Base-by-base conservation (phyloP, 345 rosid genomes). In the Trapa bicornis region DNA sequence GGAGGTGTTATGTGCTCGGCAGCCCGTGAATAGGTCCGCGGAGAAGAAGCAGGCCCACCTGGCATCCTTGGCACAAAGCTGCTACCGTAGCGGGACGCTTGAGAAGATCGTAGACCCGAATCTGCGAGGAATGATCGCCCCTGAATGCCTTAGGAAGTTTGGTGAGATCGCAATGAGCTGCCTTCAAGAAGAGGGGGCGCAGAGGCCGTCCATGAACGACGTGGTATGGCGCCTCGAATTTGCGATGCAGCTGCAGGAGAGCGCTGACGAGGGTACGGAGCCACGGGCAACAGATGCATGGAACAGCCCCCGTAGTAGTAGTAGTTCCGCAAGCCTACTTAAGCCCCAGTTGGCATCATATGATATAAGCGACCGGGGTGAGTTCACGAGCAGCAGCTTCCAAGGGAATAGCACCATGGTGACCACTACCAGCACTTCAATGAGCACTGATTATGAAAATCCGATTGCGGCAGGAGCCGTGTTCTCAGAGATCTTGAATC, bases 1-100 rank as follows among this genome's bases (percentile, higher is more conserved):
- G 6, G 83, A 79, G 65, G 78, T 79, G 50, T 33, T 79, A 43
- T 73, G 64, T 13, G 83, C 68, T 17, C 61, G 70, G 65, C 67
- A 32, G 0, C n/a, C 68, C 0, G n/a, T 66, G 63, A 70, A 57
- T 35, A 37, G 45, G 12, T 35, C n/a, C 5, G 57, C 41, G 6
- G 64, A 29, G 39, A 66, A 63, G 3, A 56, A 70, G 58, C 65
- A 63, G 52, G 45, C 38, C 37, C 54, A 70, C 61, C 62, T 77
- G 68, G 72, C 73, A 0, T 5, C 39, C 2, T 73, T 75, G 80
- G 69, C 72, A n/a, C 42, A 57, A 37, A 41, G 54, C 43, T 73
- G 72, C 17, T 48, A 13, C 4, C 37, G 47, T 10, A 64, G 45
- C 35, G 68, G 72, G n/a, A 47, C 33, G n/a, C 2, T 71, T 3